Evolutionary conservation across 805 yeast genomes (phyloP), one percentile per base, ranked within the genome.

Genomic region (Ogataea parapolymorpha): DNA sequence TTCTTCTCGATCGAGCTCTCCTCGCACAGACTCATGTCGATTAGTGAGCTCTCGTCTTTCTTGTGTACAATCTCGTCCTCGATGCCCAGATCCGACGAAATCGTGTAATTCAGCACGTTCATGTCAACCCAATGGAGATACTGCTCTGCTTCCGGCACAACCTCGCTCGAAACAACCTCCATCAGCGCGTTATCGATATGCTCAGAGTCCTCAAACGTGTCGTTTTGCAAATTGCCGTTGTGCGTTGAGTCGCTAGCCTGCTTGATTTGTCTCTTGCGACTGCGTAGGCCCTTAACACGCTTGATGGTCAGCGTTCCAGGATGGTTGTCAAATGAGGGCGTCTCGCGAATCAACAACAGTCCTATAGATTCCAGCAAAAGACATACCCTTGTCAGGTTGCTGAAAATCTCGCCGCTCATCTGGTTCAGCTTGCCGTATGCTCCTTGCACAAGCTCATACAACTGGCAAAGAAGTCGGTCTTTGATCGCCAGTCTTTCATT

Each of bases 201-300:
- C 23, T 53, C 58, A 3, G 37, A 30, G 3, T 51, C 59, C 15
- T 53, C 55, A 15, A 46, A 26, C 2, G 63, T 57, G 13, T 62
- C 62, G 28, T 69, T 66, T 23, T 56, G 61, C 5, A 53, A 38
- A n/a, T 28, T 27, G 28, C 10, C 35, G n/a, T 18, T 42, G n/a
- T 48, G 43, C 3, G 38, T 41, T 3, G 50, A 42, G 22, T 50
- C 54, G 15, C 39, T 36, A 2, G 51, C 20, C 26, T 48, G 50
- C 17, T 51, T 50, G 9, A 58, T 39, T 11, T 54, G 54, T 40
- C 63, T 68, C 29, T 65, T 59, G 40, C 70, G 74, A 35, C 75
- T 72, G 46, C 80, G 69, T 46, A 85, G 65, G 0, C 96, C 96
- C 56, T 85, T 85, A 3, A 88, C 96, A 45, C 97, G 72, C 35